These are phyloP conservation scores for Paxillus rubicundulus DNA, from an alignment of 768 basidiomycete genomes.

Conservation along the genomic window DNA sequence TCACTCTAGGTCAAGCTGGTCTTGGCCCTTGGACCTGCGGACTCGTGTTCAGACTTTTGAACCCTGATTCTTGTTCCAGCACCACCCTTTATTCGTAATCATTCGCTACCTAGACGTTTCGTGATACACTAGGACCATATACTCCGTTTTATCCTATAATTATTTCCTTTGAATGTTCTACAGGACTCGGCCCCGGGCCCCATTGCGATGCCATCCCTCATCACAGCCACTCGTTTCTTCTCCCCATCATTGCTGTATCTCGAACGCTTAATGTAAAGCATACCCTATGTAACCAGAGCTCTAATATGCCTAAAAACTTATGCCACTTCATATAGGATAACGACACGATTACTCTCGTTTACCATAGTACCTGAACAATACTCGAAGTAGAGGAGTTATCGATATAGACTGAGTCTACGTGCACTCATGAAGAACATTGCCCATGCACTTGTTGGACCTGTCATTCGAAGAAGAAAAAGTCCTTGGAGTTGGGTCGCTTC, in stretches of 20 bases:
- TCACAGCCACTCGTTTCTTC: slow-evolving; percentile 1
- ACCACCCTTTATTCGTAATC: slow-evolving; percentile 10
- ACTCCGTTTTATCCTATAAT: slow-evolving; percentile 19
- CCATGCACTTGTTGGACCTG: slow-evolving; percentile 1
- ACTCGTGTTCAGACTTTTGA: slow-evolving; percentile 8
- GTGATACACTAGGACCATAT: not conserved
- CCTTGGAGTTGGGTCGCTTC: slow-evolving; percentile 28
- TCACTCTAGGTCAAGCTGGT: slow-evolving; percentile 27
- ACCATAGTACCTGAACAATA: not conserved
- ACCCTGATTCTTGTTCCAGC: slow-evolving; percentile 4
- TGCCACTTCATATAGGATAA: slow-evolving; percentile 11
- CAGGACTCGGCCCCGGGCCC: slow-evolving; percentile 8
- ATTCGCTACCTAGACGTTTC: slow-evolving; percentile 8
- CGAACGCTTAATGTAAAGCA: slow-evolving; percentile 5
- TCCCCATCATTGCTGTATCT: slow-evolving; percentile 13
- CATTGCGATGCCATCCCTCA: slow-evolving; percentile 14
- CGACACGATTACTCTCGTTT: slow-evolving; percentile 2
- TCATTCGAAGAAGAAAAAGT: slow-evolving; percentile 45
- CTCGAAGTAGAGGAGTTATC: not conserved
- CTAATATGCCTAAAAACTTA: slow-evolving; percentile 6
- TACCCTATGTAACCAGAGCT: slow-evolving; percentile 7
- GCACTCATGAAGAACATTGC: not conserved
- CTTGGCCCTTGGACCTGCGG: slow-evolving; percentile 20
- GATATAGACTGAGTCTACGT: not conserved
- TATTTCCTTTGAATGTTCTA: slow-evolving; percentile 17